Evolutionary conservation across 2,329 filamentous ascomycete genomes (phyloP).

Genomic region (Talaromyces sp.): DNA sequence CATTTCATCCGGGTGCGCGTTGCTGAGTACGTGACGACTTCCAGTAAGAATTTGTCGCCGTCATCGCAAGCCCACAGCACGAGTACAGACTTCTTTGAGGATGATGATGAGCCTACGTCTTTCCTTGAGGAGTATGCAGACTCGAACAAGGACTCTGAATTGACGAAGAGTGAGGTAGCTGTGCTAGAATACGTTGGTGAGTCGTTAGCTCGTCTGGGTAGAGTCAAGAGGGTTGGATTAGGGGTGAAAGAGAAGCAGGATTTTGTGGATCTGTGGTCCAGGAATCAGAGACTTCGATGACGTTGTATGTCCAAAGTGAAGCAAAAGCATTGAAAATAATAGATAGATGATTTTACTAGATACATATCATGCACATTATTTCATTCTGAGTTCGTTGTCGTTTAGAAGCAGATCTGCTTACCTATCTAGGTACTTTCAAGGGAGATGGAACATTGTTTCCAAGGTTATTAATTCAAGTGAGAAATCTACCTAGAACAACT

Average conservation of each 20-base stretch:
- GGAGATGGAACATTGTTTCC: too few species aligned
- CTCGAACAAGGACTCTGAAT: slow-evolving; percentile 22
- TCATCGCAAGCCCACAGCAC: slow-evolving; percentile 36
- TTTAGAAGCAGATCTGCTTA: background rate
- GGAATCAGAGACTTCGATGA: slow-evolving; percentile 2
- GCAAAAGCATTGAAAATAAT: background rate
- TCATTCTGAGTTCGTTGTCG: background rate
- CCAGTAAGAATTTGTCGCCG: slow-evolving; percentile 30
- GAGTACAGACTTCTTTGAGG: slow-evolving; percentile 23
- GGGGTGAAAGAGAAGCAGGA: slow-evolving; percentile 75
- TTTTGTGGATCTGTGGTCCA: slow-evolving; percentile 68
- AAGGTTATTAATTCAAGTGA: too few species aligned
- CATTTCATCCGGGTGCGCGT: slow-evolving; percentile 90
- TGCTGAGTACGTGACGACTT: slow-evolving; percentile 59
- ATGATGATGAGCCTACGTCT: background rate
- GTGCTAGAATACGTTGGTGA: slow-evolving; percentile 77
- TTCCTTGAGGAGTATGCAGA: slow-evolving; percentile 13
- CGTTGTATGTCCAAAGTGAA: background rate
- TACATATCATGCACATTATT: background rate
- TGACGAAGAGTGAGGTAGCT: slow-evolving; percentile 56
- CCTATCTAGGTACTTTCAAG: background rate
- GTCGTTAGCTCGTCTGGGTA: slow-evolving; percentile 75
- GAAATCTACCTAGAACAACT: too few species aligned
- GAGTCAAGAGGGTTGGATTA: slow-evolving; percentile 83
- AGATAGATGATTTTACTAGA: background rate